Percentiles rank a stretch among this genome's conserved stretches.
Conservation (phyloP, 345 rosid genomes). For the Linum trigynum region DNA sequence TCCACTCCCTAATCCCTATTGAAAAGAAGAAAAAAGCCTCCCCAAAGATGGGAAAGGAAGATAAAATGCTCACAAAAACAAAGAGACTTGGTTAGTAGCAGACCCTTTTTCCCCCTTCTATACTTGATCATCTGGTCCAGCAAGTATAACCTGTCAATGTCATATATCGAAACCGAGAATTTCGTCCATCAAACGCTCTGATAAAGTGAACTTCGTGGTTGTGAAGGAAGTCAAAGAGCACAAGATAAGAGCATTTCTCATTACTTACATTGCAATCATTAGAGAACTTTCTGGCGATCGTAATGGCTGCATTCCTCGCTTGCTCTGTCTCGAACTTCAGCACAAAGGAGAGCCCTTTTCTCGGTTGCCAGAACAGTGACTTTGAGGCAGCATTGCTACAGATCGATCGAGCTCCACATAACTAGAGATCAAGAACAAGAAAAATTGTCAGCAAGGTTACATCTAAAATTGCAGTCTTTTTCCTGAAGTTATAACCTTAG, state of each 20-base stretch:
- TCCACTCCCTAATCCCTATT: not conserved
- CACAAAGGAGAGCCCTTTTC: constrained; percentile 64
- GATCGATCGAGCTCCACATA: constrained; percentile 65
- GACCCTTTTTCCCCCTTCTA: constrained; percentile 16
- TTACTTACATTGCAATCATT: constrained; percentile 66
- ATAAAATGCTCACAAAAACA: constrained; percentile 16
- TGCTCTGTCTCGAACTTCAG: constrained; percentile 77
- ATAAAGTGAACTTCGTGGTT: too few species aligned
- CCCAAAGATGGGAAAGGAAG: constrained; percentile 8
- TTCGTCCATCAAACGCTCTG: not conserved
- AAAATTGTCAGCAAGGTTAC: not conserved
- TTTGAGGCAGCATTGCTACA: constrained; percentile 46
- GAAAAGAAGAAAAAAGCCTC: not conserved
- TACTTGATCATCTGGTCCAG: constrained; percentile 66
- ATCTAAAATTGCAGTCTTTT: not conserved
- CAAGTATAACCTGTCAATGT: constrained; percentile 74
- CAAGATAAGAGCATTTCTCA: not conserved
- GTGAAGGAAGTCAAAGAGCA: not conserved
- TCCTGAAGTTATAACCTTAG: not conserved
- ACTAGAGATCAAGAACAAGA: constrained; percentile 25
- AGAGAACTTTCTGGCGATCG: constrained; percentile 75
- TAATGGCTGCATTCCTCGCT: constrained; percentile 79
- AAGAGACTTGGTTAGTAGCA: constrained; percentile 17
- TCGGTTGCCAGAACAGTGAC: constrained; percentile 87
- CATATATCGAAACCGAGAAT: not conserved